phyloP scores from a whole-genome alignment of 1,284 basidiomycete genomes.

The Apiotrichum akiyoshidainum region DNA sequence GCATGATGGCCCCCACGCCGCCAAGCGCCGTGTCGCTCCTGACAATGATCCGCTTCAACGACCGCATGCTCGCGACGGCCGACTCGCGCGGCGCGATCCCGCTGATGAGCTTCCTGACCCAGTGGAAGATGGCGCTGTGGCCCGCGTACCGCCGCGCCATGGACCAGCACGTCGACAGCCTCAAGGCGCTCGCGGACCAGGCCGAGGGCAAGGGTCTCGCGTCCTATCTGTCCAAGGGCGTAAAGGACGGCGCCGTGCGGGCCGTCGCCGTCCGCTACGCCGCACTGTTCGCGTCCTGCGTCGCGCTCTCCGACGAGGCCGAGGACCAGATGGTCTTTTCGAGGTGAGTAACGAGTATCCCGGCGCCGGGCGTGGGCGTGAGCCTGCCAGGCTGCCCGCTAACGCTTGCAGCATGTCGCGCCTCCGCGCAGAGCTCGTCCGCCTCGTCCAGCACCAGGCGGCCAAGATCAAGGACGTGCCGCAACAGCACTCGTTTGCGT shows the following conservation, averaged over 20 bases:
- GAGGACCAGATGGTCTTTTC: conserved; percentile 93
- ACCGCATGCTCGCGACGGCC: conserved; percentile 68
- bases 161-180: conserved; percentile 72
- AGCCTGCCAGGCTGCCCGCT: no score
- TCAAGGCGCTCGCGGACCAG: conserved; percentile 76
- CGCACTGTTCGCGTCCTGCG: conserved; percentile 71
- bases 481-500: conserved; percentile 65
- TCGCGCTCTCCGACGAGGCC: conserved; percentile 71
- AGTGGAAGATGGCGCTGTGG: conserved; percentile 78
- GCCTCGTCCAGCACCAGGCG: conserved; percentile 70
- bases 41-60: conserved; percentile 82
- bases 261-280: conserved; percentile 65
- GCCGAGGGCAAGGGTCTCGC: conserved; percentile 53
- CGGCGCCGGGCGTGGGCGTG: no score
- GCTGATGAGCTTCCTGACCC: conserved; percentile 72
- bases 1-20: conserved; percentile 45
- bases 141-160: conserved; percentile 84
- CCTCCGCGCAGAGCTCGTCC: conserved; percentile 77
- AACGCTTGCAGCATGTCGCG: conserved; percentile 64
- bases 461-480: conserved; percentile 59
- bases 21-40: conserved; percentile 72
- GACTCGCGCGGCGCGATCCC: conserved; percentile 72
- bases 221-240: conserved; percentile 57
- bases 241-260: conserved; percentile 66
- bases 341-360: conserved; percentile 65